Base-by-base conservation (phyloP, 768 basidiomycete species). In the Daedaleopsis sinensis region DNA sequence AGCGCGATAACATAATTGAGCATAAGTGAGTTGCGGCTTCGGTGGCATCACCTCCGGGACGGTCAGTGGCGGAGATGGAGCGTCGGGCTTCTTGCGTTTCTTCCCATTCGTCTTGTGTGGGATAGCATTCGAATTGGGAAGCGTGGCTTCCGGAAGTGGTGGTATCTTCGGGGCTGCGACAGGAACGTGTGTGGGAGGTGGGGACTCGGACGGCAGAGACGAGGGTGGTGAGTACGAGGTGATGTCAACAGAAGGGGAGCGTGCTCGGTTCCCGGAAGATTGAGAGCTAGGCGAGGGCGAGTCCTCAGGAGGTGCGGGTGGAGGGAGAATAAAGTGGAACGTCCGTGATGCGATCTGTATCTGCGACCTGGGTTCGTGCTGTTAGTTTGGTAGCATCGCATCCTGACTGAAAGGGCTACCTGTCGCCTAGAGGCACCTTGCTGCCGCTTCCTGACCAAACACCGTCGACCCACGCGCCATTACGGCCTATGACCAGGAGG, bases 401-500 rank as follows among this genome's bases (percentile, higher is more conserved):
- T 13, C 38, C 9, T 18, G 18, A 19, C 13, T 36, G 10, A 37
- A 7, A 50, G 27, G 74, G 80, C 52, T 60, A 94, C 96, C 93
- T 84, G 73, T 94, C 93, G 39, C 88, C 81, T 21, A 99, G 78
- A 35, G 91, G 84, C n/a, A 94, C 90, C 62, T 88, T 85, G 62
- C 90, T 89, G 16, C 96, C 94, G 65, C 91, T 89, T 12, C 90
- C 91, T 52, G 88, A 88, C 92, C 96, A 99, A n/a, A 92, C 87
- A 35, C 95, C 96, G 65, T 98, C 95, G 5, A 99, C 94, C 91
- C 96, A 98, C 18, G 95, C 95, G 13, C 97, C 97, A 69, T 99
- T 98, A 60, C 97, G 82, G n/a, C 97, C 97, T 39, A 93, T 83
- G 39, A 99, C 96, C 61, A 88, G 87, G 38, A 99, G 84, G 16